phyloP scores from a whole-genome alignment of 1,284 basidiomycete species.

The Leccinum griseonigrum region DNA sequence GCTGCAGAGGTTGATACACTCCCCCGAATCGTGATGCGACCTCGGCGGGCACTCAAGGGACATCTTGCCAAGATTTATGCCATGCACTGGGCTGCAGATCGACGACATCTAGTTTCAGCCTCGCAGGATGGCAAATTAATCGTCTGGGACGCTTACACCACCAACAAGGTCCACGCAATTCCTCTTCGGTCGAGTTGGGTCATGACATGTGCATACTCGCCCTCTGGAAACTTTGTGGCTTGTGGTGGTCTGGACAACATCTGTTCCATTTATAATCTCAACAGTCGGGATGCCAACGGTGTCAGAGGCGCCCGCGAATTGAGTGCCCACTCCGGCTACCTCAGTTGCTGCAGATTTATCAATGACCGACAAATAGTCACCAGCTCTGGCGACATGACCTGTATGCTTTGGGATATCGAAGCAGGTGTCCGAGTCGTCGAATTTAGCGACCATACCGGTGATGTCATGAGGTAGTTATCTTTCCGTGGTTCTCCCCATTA shows the following conservation, averaged over 20 bases:
- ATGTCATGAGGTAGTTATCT: slow-evolving; percentile 88
- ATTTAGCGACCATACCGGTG: slow-evolving; percentile 98
- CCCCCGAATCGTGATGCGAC: slow-evolving; percentile 94
- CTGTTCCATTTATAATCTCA: slow-evolving; percentile 95
- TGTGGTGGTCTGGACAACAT: slow-evolving; percentile 99
- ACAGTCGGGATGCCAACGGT: slow-evolving; percentile 67
- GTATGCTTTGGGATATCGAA: slow-evolving; percentile 99
- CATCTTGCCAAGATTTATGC: slow-evolving; percentile 99
- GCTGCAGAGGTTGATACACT: slow-evolving; percentile 94
- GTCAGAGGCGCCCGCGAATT: slow-evolving; percentile 86
- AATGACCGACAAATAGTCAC: slow-evolving; percentile 98
- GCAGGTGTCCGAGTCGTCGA: slow-evolving; percentile 93
- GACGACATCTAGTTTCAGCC: slow-evolving; percentile 95
- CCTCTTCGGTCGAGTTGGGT: slow-evolving; percentile 98
- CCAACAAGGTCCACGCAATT: slow-evolving; percentile 99
- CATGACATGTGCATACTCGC: slow-evolving; percentile 99
- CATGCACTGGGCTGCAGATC: slow-evolving; percentile 98
- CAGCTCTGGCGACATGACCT: slow-evolving; percentile 98
- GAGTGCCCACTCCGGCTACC: slow-evolving; percentile 95
- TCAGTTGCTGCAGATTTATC: slow-evolving; percentile 97
- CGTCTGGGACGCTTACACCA: slow-evolving; percentile 99
- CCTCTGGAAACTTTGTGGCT: slow-evolving; percentile 95
- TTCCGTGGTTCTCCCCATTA: slow-evolving; percentile 8
- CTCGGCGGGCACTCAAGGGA: slow-evolving; percentile 90
- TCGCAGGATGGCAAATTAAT: slow-evolving; percentile 99